Base-by-base conservation (phyloP, 495 filamentous ascomycete genomes). In the Hypoxylon fuscum region DNA sequence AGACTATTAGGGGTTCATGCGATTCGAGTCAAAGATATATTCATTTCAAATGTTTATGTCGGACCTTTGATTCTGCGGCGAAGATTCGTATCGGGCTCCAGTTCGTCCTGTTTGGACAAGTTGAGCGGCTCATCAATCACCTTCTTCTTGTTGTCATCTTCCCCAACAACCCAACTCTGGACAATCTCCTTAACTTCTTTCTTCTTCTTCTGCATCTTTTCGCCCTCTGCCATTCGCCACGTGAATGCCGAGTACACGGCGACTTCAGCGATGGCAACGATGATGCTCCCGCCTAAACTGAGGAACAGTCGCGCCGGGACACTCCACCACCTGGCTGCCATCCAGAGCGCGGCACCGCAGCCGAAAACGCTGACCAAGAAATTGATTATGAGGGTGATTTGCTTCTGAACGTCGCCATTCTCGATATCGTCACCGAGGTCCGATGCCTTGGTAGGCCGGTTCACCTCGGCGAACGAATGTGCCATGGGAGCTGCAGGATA, bases 161-260 rank as follows among this genome's bases (percentile, higher is more conserved):
- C 65, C 41, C 79, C 82, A 66, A 93, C 81, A n/a, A 92, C 81
- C 88, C 88, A 90, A 5, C 82, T 87, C 60, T 86, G 80, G 15
- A 88, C 73, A 15, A 91, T 78, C 51, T 88, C 79, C 72, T 94
- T 96, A 52, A 82, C 74, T 76, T 96, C 92, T 53, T 79, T 84
- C 47, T 85, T 71, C 35, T 76, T 81, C 72, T 79, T 85, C 63
- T 91, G 88, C 53, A 79, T 83, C 37, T 75, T 79, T 64, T 89
- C 88, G 0, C 91, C 91, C 68, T 90, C 80, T 22, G 86, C 83
- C 22, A 96, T 76, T 68, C 92, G 87, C 76, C 87, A 82, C 37
- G 96, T 74, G 76, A 96, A 98, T 5, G 92, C 91, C 9, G 83
- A 86, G 74, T 98, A 97, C 32, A 98, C 85, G 18, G 88, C 87